These are phyloP conservation scores for Lactifluus pinguis DNA, from an alignment of 768 basidiomycete species.

Conservation along the genomic window DNA sequence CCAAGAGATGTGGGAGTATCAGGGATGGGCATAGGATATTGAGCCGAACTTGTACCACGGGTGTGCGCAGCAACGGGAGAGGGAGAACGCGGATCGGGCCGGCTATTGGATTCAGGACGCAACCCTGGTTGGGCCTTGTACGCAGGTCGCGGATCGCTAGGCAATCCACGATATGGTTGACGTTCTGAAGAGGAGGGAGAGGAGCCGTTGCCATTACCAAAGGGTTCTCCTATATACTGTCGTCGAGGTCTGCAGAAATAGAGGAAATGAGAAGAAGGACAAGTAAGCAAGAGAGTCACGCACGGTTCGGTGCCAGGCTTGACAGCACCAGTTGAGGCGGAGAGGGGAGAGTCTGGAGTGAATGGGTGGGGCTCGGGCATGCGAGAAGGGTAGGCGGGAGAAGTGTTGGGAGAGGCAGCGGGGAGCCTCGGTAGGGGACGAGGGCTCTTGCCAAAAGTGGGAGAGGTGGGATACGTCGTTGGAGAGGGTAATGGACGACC, in stretches of 20 bases:
- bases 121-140: not conserved
- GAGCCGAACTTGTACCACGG: constrained; percentile 4
- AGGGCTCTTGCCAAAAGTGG: constrained; percentile 14
- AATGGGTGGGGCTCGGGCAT: constrained; percentile 18
- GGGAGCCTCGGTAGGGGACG: constrained; percentile 19
- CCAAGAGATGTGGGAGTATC: constrained; percentile 2
- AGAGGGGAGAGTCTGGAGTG: not conserved
- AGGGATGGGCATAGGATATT: constrained; percentile 14
- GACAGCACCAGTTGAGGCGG: not conserved
- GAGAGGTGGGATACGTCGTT: constrained; percentile 14
- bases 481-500: constrained; percentile 12
- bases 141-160: constrained; percentile 14
- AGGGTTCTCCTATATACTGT: not conserved
- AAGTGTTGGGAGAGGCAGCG: constrained; percentile 2
- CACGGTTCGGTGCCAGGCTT: constrained; percentile 12
- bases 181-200: not conserved
- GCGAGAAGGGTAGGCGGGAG: constrained; percentile 10
- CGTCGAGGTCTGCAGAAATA: constrained; percentile 3
- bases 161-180: constrained; percentile 7
- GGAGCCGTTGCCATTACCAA: not conserved
- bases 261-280: not conserved
- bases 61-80: constrained; percentile 11
- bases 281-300: not conserved
- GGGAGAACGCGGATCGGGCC: not conserved
- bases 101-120: constrained; percentile 9